phyloP scores from a whole-genome alignment of 495 filamentous ascomycete genomes.

The Neurospora sp. region DNA sequence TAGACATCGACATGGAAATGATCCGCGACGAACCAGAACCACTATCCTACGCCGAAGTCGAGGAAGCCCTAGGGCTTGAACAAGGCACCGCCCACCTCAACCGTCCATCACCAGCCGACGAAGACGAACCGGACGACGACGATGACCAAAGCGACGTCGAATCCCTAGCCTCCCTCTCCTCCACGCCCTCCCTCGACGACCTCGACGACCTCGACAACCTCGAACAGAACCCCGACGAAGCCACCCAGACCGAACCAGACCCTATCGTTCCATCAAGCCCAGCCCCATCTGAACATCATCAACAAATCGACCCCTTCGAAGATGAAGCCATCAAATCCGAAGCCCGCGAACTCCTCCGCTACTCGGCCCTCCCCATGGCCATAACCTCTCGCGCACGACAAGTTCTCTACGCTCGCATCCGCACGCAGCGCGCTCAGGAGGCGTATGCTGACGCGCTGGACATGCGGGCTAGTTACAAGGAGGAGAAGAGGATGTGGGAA shows the following conservation, averaged over 20 bases:
- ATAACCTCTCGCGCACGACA: slow-evolving; percentile 5
- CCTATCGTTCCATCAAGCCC: slow-evolving; percentile 1
- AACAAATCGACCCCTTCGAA: slow-evolving; percentile 19
- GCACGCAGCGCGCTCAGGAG: slow-evolving; percentile 31
- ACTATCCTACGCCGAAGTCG: slow-evolving; percentile 47
- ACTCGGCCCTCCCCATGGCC: slow-evolving; percentile 16
- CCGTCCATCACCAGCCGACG: slow-evolving; percentile 2
- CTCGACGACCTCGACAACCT: background rate
- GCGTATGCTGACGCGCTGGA: slow-evolving; percentile 48
- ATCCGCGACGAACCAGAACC: slow-evolving; percentile 8
- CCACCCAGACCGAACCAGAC: background rate
- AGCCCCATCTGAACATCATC: slow-evolving; percentile 11
- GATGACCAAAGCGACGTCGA: background rate
- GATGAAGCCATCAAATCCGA: slow-evolving; percentile 6
- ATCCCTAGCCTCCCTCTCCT: background rate
- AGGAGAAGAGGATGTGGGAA: slow-evolving; percentile 49
- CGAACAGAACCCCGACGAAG: background rate
- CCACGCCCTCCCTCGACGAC: background rate
- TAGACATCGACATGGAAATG: slow-evolving; percentile 16
- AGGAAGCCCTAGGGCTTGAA: slow-evolving; percentile 23
- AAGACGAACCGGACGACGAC: slow-evolving; percentile 13
- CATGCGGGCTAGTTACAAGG: slow-evolving; percentile 33
- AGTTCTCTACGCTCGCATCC: slow-evolving; percentile 18
- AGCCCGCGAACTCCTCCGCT: slow-evolving; percentile 20
- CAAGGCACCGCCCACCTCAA: background rate